These are phyloP conservation scores for Allium cepa DNA, from an alignment of 106 monocot species.

Conservation along the genomic window DNA sequence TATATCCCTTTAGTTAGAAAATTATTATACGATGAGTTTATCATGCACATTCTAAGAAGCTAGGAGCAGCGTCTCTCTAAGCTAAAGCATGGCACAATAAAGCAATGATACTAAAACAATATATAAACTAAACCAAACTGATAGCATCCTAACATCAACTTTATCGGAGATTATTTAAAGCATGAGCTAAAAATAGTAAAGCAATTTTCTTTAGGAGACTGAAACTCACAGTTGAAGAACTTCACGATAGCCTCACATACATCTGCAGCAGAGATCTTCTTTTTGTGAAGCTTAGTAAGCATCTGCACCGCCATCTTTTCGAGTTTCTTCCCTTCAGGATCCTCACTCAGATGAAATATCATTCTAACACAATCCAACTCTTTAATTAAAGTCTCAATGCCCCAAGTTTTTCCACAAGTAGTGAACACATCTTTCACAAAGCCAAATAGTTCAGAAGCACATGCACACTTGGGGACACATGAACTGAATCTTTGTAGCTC, in stretches of 20 bases:
- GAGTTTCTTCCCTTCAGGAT: slow-evolving; percentile 73
- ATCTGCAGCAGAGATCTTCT: slow-evolving; percentile 42
- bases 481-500: slow-evolving; percentile 87
- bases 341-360: slow-evolving; percentile 70
- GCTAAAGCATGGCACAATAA: too few species aligned
- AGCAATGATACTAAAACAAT: too few species aligned
- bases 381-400: slow-evolving; percentile 61
- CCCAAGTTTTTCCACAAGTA: slow-evolving; percentile 85
- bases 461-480: slow-evolving; percentile 78
- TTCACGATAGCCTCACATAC: slow-evolving; percentile 62
- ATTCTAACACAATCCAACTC: slow-evolving; percentile 84
- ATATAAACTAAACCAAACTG: too few species aligned
- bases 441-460: slow-evolving; percentile 90
- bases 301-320: slow-evolving; percentile 58
- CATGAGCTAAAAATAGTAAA: background rate
- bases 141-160: too few species aligned
- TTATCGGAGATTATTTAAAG: too few species aligned
- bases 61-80: too few species aligned
- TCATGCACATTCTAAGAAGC: too few species aligned
- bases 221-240: slow-evolving; percentile 85
- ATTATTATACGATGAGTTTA: too few species aligned
- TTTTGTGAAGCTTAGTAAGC: slow-evolving; percentile 53
- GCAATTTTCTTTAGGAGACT: background rate
- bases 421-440: slow-evolving; percentile 96
- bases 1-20: too few species aligned